These are phyloP conservation scores for Neurospora sp. DNA, from an alignment of 2,329 filamentous ascomycete genomes.

Conservation along the genomic window DNA sequence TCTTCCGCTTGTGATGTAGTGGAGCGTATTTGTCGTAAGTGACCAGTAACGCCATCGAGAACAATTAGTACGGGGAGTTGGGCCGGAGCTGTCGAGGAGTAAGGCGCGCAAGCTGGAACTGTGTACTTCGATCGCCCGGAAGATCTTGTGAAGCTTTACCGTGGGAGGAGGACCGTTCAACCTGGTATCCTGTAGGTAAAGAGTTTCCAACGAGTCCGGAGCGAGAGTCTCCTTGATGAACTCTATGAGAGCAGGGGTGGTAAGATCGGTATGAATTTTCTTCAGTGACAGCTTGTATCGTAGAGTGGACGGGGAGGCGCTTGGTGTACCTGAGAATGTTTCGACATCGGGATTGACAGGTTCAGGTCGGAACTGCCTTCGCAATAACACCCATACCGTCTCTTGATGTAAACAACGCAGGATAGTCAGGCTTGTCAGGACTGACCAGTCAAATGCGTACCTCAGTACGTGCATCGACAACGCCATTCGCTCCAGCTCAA, in stretches of 20 bases:
- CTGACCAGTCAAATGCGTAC: slow-evolving; percentile 64
- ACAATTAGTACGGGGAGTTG: slow-evolving; percentile 22
- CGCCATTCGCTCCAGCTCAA: slow-evolving; percentile 66
- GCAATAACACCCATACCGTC: slow-evolving; percentile 62
- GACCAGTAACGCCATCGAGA: slow-evolving; percentile 60
- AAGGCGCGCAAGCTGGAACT: slow-evolving; percentile 60
- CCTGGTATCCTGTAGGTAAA: slow-evolving; percentile 63
- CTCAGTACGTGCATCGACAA: slow-evolving; percentile 63
- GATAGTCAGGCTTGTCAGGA: slow-evolving; percentile 61
- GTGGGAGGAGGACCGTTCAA: slow-evolving; percentile 32
- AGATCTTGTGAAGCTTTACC: slow-evolving; percentile 61
- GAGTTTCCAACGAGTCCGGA: slow-evolving; percentile 67
- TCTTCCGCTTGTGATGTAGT: slow-evolving; percentile 65
- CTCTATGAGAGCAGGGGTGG: slow-evolving; percentile 56
- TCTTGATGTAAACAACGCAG: slow-evolving; percentile 66
- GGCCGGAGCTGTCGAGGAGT: slow-evolving; percentile 57
- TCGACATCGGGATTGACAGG: slow-evolving; percentile 19
- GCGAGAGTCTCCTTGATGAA: slow-evolving; percentile 71
- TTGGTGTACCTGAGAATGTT: slow-evolving; percentile 14
- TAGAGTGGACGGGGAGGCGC: slow-evolving; percentile 22
- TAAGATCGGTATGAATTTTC: slow-evolving; percentile 64
- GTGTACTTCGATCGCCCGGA: slow-evolving; percentile 61
- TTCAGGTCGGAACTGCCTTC: slow-evolving; percentile 47
- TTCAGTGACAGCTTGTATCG: slow-evolving; percentile 59
- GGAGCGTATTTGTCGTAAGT: slow-evolving; percentile 56